Conservation (phyloP, 805 yeast species). For the Lipomyces oligophaga region DNA sequence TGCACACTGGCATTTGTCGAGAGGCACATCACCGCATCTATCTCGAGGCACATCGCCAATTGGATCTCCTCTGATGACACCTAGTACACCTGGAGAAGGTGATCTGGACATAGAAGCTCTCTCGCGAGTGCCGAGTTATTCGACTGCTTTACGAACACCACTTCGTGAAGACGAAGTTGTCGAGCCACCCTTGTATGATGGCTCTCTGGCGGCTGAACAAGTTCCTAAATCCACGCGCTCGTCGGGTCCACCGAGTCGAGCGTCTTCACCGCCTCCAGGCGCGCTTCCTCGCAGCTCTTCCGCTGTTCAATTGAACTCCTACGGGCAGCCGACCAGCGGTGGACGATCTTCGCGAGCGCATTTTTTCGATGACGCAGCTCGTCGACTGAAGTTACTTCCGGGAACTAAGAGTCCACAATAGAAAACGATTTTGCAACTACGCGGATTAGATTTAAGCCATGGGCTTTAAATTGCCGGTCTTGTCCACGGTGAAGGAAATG, state of each 20-base stretch:
- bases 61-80: slow-evolving; percentile 6
- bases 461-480: too few relatives aligned
- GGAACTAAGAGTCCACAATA: neutral
- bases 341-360: slow-evolving; percentile 5
- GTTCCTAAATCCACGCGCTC: slow-evolving; percentile 11
- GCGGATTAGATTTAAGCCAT: too few relatives aligned
- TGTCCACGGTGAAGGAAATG: too few relatives aligned
- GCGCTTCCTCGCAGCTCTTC: slow-evolving; percentile 12
- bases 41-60: slow-evolving; percentile 16
- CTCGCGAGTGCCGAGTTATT: slow-evolving; percentile 79
- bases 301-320: slow-evolving; percentile 21
- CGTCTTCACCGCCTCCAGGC: slow-evolving; percentile 19
- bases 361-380: slow-evolving; percentile 25
- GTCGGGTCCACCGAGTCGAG: slow-evolving; percentile 23
- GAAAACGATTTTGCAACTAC: too few relatives aligned
- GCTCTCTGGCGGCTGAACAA: neutral
- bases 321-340: slow-evolving; percentile 1
- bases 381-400: slow-evolving; percentile 15
- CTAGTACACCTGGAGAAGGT: slow-evolving; percentile 18
- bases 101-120: slow-evolving; percentile 47
- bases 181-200: slow-evolving; percentile 21
- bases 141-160: slow-evolving; percentile 58
- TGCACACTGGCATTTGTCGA: slow-evolving; percentile 47
- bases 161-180: slow-evolving; percentile 12
- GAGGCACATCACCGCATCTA: slow-evolving; percentile 29